These are phyloP conservation scores for Lactarius trivialis DNA, from an alignment of 768 basidiomycete species.

Conservation along the genomic window DNA sequence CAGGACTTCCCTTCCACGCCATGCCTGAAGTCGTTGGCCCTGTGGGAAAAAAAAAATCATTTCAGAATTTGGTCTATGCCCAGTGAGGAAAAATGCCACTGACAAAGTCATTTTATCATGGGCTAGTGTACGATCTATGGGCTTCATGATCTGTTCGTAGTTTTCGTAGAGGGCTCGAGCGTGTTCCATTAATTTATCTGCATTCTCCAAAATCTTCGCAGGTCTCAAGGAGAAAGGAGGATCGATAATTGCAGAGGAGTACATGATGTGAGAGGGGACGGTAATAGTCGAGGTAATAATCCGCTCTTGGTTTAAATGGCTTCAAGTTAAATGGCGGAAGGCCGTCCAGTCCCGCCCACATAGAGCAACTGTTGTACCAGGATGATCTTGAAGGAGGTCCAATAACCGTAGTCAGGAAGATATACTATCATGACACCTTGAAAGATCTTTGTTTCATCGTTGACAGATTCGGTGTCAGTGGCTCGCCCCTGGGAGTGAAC, in stretches of 20 bases:
- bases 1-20: neutral
- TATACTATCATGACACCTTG: neutral
- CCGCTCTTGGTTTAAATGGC: neutral
- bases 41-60: neutral
- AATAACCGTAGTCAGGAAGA: neutral
- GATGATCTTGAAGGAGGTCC: neutral
- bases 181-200: neutral
- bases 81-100: neutral
- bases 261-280: neutral
- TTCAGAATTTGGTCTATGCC: no score
- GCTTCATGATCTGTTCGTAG: neutral
- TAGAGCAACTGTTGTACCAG: neutral
- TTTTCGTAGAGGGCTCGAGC: neutral
- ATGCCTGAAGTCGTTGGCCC: conserved; percentile 1
- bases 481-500: neutral
- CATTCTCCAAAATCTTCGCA: neutral
- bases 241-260: neutral
- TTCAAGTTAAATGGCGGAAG: neutral
- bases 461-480: neutral
- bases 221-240: neutral
- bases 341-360: neutral
- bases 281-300: neutral
- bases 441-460: neutral
- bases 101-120: conserved; percentile 2
- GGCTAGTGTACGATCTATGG: neutral